These are phyloP conservation scores for Torulaspora pretoriensis DNA, from an alignment of 1,139 yeast species.

Conservation along the genomic window DNA sequence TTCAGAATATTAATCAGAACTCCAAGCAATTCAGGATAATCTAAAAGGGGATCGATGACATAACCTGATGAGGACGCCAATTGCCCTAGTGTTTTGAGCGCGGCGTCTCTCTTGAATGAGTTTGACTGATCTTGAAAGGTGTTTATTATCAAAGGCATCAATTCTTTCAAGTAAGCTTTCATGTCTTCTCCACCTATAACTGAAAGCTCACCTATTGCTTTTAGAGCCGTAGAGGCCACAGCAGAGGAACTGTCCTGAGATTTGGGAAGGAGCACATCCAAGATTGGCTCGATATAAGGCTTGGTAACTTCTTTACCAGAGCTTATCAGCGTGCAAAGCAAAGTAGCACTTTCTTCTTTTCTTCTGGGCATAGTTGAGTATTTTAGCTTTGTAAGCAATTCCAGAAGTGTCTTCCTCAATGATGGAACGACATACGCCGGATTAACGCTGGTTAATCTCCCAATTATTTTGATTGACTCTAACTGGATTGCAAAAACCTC, in stretches of 20 bases:
- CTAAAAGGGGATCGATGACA: slow-evolving; percentile 87
- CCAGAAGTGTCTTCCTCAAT: slow-evolving; percentile 77
- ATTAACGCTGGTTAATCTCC: slow-evolving; percentile 77
- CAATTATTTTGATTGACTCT: slow-evolving; percentile 74
- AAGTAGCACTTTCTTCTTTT: slow-evolving; percentile 81
- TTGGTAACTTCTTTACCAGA: slow-evolving; percentile 76
- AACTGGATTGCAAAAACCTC: slow-evolving; percentile 80
- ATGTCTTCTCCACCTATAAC: slow-evolving; percentile 86
- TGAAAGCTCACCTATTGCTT: slow-evolving; percentile 86
- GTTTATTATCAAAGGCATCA: slow-evolving; percentile 85
- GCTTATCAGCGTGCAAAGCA: slow-evolving; percentile 68
- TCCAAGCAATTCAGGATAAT: slow-evolving; percentile 84
- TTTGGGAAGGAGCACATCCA: slow-evolving; percentile 75
- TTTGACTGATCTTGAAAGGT: slow-evolving; percentile 92
- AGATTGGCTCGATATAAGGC: slow-evolving; percentile 86
- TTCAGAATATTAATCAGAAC: slow-evolving; percentile 76
- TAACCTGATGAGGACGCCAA: slow-evolving; percentile 88
- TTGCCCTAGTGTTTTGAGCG: slow-evolving; percentile 82
- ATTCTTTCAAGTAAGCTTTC: slow-evolving; percentile 60
- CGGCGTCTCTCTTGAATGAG: slow-evolving; percentile 81
- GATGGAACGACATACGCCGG: slow-evolving; percentile 97
- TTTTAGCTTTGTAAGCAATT: slow-evolving; percentile 77
- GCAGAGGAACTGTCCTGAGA: slow-evolving; percentile 70
- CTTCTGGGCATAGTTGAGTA: slow-evolving; percentile 70
- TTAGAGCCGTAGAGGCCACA: slow-evolving; percentile 80